Conservation (phyloP, 2,329 filamentous ascomycete species). For the Coniochaeta sp. region DNA sequence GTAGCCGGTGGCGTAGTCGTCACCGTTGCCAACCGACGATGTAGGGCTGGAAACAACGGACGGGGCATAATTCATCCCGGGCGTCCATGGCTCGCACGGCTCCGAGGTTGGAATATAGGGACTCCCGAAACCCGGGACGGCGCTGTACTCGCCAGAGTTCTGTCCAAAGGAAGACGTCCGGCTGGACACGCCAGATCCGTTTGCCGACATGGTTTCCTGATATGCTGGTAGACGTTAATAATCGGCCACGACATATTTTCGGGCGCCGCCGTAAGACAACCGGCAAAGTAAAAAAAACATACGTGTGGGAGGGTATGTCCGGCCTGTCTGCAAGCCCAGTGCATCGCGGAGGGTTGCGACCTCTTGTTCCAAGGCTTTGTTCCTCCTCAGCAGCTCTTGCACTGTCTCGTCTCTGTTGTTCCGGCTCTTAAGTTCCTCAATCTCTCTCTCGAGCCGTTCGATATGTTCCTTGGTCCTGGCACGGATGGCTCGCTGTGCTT, state of each 20-base stretch:
- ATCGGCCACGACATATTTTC: background rate
- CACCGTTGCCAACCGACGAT: constrained; percentile 39
- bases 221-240: constrained; percentile 24
- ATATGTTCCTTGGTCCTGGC: constrained; percentile 84
- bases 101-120: constrained; percentile 34
- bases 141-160: constrained; percentile 33
- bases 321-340: constrained; percentile 33
- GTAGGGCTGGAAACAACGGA: constrained; percentile 46
- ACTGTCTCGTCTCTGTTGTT: constrained; percentile 42
- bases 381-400: constrained; percentile 43
- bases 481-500: constrained; percentile 81
- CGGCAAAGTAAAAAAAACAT: constrained; percentile 12
- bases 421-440: constrained; percentile 59
- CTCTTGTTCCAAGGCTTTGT: constrained; percentile 48
- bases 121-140: constrained; percentile 32
- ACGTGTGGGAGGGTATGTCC: constrained; percentile 35
- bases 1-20: constrained; percentile 36
- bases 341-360: constrained; percentile 36
- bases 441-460: constrained; percentile 66
- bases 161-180: constrained; percentile 37
- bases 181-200: constrained; percentile 32
- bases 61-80: constrained; percentile 34
- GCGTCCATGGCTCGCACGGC: constrained; percentile 39
- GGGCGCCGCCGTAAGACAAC: background rate
- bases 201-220: constrained; percentile 31